phyloP scores from a whole-genome alignment of 2,329 filamentous ascomycete species.

The Botrytis hyacinthi region DNA sequence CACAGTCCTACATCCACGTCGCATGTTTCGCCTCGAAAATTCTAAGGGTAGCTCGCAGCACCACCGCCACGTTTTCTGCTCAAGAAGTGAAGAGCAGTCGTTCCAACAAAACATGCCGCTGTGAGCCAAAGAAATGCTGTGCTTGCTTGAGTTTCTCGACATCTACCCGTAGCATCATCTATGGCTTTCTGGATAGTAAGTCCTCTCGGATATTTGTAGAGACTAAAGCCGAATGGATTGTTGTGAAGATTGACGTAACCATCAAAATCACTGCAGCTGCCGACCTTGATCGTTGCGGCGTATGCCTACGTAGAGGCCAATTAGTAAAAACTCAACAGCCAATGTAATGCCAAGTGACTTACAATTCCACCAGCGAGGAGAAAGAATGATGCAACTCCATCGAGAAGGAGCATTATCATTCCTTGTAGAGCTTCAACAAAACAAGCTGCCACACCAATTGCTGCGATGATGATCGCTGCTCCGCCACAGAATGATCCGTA shows the following conservation, averaged over 20 bases:
- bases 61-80: conserved; percentile 11
- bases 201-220: too few species aligned
- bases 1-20: background rate
- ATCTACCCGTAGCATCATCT: conserved; percentile 38
- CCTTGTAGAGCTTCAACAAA: conserved; percentile 33
- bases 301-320: conserved; percentile 23
- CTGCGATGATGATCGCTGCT: conserved; percentile 27
- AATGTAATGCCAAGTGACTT: too few species aligned
- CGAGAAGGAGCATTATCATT: conserved; percentile 29
- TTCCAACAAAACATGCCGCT: conserved; percentile 58
- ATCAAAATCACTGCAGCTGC: conserved; percentile 22
- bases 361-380: conserved; percentile 33
- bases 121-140: conserved; percentile 79
- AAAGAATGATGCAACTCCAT: conserved; percentile 33
- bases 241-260: too few species aligned
- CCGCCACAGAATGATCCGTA: conserved; percentile 36
- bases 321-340: too few species aligned
- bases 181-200: too few species aligned
- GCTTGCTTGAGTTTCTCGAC: conserved; percentile 71
- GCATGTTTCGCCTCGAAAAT: background rate
- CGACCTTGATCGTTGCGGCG: conserved; percentile 29
- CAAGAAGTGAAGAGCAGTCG: conserved; percentile 48
- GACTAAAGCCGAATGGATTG: too few species aligned
- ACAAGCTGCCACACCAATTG: conserved; percentile 28
- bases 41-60: background rate